Percentiles rank a stretch among this genome's conserved stretches.
These are phyloP conservation scores for Seiridium cupressi DNA, from an alignment of 2,329 filamentous ascomycete species.

Conservation along the genomic window DNA sequence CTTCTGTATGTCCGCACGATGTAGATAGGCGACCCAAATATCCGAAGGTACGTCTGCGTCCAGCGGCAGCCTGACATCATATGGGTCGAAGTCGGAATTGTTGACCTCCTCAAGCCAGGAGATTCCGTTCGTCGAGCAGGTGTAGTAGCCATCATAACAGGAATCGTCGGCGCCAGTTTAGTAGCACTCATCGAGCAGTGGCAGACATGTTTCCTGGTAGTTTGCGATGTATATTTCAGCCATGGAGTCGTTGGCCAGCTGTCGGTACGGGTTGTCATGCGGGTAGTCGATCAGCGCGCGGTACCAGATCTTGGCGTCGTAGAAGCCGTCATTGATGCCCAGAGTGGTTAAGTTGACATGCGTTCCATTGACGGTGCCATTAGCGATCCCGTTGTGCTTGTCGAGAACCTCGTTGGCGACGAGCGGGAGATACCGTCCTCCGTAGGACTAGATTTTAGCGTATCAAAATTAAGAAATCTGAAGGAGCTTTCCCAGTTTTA, in stretches of 20 bases:
- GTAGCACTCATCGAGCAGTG: no score
- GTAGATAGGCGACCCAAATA: constrained; percentile 17
- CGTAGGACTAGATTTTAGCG: constrained; percentile 41
- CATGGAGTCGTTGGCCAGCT: constrained; percentile 32
- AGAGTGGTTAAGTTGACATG: constrained; percentile 28
- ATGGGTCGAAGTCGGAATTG: constrained; percentile 20
- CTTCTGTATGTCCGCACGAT: constrained; percentile 17
- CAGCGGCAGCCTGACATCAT: constrained; percentile 14
- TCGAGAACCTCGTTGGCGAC: constrained; percentile 53
- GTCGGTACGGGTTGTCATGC: constrained; percentile 34
- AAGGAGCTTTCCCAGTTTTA: no score
- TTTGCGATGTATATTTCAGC: no score
- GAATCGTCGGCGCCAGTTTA: no score
- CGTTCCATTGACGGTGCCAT: constrained; percentile 32
- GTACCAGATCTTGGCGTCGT: constrained; percentile 17
- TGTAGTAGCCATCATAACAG: no score
- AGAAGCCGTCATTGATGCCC: constrained; percentile 31
- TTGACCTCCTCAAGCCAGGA: no score
- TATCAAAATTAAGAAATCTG: no score
- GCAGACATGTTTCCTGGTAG: no score
- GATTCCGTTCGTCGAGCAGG: no score
- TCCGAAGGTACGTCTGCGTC: constrained; percentile 19
- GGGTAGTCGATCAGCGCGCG: constrained; percentile 26
- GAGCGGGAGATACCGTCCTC: constrained; percentile 57
- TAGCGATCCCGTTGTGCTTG: constrained; percentile 51